Conservation (phyloP, 2,329 filamentous ascomycete species). For the Paecilomyces formosus region DNA sequence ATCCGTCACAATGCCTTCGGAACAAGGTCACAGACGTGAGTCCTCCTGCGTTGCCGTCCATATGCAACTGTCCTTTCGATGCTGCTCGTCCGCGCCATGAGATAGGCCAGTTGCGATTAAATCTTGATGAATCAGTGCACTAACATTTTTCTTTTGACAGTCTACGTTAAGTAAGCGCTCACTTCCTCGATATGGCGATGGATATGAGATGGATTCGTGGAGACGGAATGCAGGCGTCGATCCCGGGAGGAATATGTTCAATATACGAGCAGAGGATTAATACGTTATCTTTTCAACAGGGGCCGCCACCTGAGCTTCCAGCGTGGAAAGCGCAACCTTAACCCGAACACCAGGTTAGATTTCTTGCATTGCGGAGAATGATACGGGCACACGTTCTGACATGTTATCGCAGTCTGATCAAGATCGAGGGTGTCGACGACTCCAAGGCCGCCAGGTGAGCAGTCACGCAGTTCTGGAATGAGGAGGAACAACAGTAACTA, state of each 20-base stretch:
- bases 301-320: slow-evolving; percentile 98
- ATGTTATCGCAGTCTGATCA: slow-evolving; percentile 62
- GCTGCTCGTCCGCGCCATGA: slow-evolving; percentile 6
- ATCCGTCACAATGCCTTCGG: slow-evolving; percentile 74
- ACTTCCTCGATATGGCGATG: slow-evolving; percentile 15
- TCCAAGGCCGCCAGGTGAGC: slow-evolving; percentile 74
- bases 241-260: slow-evolving; percentile 1
- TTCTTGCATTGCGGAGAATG: not conserved
- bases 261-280: slow-evolving; percentile 24
- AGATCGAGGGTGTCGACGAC: slow-evolving; percentile 97
- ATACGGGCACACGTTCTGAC: not conserved
- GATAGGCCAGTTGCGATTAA: slow-evolving; percentile 4
- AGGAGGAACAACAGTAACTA: slow-evolving; percentile 21
- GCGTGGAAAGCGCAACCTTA: slow-evolving; percentile 86
- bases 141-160: slow-evolving; percentile 40
- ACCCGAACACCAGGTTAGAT: slow-evolving; percentile 59
- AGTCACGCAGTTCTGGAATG: slow-evolving; percentile 1
- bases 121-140: slow-evolving; percentile 11
- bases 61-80: not conserved
- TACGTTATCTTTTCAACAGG: slow-evolving; percentile 46
- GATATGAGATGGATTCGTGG: not conserved
- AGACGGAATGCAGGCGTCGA: not conserved
- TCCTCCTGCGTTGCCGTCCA: slow-evolving; percentile 25
- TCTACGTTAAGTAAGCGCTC: slow-evolving; percentile 80
- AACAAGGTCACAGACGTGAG: slow-evolving; percentile 84